phyloP scores from a whole-genome alignment of 2,329 filamentous ascomycete species.

The Onygenales sp. region DNA sequence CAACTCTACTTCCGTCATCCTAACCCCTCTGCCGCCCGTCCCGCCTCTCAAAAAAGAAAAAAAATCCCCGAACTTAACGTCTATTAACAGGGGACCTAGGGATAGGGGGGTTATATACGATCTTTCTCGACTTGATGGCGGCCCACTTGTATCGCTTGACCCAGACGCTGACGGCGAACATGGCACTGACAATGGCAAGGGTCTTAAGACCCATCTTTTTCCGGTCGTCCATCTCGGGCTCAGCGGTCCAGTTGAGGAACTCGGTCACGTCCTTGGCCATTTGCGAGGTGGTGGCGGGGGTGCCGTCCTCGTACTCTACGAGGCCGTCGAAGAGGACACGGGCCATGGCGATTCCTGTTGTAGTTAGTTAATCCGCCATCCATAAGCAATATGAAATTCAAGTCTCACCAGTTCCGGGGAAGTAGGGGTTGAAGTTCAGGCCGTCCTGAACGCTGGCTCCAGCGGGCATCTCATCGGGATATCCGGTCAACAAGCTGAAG shows the following conservation, averaged over 20 bases:
- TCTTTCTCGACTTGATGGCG: slow-evolving; percentile 88
- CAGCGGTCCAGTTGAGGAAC: slow-evolving; percentile 98
- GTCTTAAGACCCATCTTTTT: slow-evolving; percentile 99
- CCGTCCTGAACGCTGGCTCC: slow-evolving; percentile 76
- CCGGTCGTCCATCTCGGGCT: slow-evolving; percentile 98
- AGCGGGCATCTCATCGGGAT: slow-evolving; percentile 90
- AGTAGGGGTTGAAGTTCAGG: slow-evolving; percentile 99
- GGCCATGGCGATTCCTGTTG: slow-evolving; percentile 76
- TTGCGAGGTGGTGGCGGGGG: slow-evolving; percentile 87
- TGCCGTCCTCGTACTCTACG: slow-evolving; percentile 96
- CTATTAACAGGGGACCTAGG: slow-evolving; percentile 15
- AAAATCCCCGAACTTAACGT: not conserved
- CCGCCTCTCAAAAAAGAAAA: not conserved
- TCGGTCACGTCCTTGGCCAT: slow-evolving; percentile 99
- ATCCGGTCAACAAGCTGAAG: slow-evolving; percentile 92
- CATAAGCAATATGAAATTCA: not conserved
- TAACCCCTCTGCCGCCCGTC: not conserved
- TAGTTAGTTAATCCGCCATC: not conserved
- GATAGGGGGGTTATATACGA: slow-evolving; percentile 70
- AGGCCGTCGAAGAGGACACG: slow-evolving; percentile 96
- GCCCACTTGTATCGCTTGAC: slow-evolving; percentile 99
- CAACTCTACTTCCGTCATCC: not conserved
- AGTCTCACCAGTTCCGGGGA: slow-evolving; percentile 76
- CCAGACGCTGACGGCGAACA: slow-evolving; percentile 87
- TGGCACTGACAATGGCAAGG: slow-evolving; percentile 63